Evolutionary conservation across 768 basidiomycete genomes (phyloP).

Genomic region (Tylopilus felleus): DNA sequence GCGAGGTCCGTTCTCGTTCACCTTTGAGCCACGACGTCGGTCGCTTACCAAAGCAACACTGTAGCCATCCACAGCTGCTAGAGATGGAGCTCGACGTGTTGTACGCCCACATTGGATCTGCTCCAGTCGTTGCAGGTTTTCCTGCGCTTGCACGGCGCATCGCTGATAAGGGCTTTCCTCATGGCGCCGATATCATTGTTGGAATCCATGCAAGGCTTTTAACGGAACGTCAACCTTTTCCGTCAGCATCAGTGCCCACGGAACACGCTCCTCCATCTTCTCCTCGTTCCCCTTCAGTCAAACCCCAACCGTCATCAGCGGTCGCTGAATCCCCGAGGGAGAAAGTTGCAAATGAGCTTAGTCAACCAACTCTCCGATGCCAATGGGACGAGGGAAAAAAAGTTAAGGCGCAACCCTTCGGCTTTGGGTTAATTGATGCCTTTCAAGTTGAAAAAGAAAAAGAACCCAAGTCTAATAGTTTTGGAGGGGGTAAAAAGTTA

Average conservation of each 20-base stretch:
- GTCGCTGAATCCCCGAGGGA: no score
- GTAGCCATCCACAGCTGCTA: slow-evolving; percentile 17
- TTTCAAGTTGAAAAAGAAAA: no score
- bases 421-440: no score
- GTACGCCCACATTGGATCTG: slow-evolving; percentile 15
- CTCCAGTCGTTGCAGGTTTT: slow-evolving; percentile 9
- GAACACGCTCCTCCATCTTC: neutral
- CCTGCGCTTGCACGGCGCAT: slow-evolving; percentile 14
- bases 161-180: slow-evolving; percentile 13
- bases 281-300: neutral
- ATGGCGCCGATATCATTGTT: slow-evolving; percentile 24
- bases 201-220: slow-evolving; percentile 21
- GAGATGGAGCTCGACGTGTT: slow-evolving; percentile 26
- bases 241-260: neutral
- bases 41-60: neutral
- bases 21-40: neutral
- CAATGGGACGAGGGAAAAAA: no score
- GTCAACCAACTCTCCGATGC: no score
- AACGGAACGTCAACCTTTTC: neutral
- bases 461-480: no score
- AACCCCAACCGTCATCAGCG: no score
- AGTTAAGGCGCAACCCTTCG: no score
- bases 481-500: no score
- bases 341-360: no score
- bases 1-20: slow-evolving; percentile 12